phyloP scores from a whole-genome alignment of 495 filamentous ascomycete genomes.

The Pseudomonodictys pantanalensis region DNA sequence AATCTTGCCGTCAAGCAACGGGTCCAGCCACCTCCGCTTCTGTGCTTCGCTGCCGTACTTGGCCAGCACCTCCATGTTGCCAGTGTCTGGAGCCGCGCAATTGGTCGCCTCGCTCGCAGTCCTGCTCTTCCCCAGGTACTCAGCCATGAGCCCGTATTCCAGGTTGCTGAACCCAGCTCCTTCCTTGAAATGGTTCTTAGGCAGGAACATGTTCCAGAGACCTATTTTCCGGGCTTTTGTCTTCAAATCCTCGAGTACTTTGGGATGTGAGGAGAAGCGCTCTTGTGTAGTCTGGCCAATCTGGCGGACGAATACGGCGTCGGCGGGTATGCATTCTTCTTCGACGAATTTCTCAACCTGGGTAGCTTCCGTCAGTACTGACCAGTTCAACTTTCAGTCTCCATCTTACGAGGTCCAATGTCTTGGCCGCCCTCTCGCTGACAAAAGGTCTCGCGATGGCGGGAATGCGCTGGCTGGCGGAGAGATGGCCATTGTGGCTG shows the following conservation, averaged over 20 bases:
- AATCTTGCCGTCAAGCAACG: conserved; percentile 44
- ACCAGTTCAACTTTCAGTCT: neutral
- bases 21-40: conserved; percentile 44
- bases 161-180: conserved; percentile 61
- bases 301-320: conserved; percentile 73
- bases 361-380: no score
- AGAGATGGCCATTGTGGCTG: conserved; percentile 30
- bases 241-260: conserved; percentile 86
- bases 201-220: conserved; percentile 97
- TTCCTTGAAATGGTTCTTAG: conserved; percentile 90
- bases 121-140: conserved; percentile 44
- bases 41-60: conserved; percentile 47
- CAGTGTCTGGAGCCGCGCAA: conserved; percentile 47
- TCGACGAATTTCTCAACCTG: conserved; percentile 94
- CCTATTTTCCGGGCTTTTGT: conserved; percentile 76
- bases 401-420: conserved; percentile 57
- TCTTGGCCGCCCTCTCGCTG: conserved; percentile 77
- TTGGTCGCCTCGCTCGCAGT: conserved; percentile 45
- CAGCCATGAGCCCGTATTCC: conserved; percentile 48
- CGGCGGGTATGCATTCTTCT: conserved; percentile 83
- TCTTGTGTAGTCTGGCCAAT: conserved; percentile 65
- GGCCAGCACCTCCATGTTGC: conserved; percentile 49
- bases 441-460: conserved; percentile 51
- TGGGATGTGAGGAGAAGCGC: conserved; percentile 75
- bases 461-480: conserved; percentile 40